A percentile compares a stretch with the other conserved stretches of the same genome.
Conservation (phyloP, 495 filamentous ascomycete genomes). For the Penicillium paxilli region DNA sequence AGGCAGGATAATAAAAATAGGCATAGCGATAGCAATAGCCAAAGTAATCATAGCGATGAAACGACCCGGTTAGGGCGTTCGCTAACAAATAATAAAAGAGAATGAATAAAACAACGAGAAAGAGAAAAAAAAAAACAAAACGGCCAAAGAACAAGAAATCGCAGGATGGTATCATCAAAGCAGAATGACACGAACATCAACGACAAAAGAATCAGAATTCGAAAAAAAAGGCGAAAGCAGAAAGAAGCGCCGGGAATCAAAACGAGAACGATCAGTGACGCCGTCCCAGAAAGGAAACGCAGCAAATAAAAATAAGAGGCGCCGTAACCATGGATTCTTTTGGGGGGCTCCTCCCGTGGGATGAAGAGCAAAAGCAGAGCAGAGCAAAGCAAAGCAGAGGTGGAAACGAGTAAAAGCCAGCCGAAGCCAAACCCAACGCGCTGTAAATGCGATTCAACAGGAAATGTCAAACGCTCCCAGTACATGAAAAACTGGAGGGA, state of each 20-base stretch:
- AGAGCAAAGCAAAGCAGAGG: slow-evolving; percentile 12
- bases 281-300: slow-evolving; percentile 29
- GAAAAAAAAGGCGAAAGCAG: slow-evolving; percentile 17
- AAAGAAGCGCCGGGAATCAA: slow-evolving; percentile 14
- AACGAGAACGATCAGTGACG: slow-evolving; percentile 18
- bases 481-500: background rate
- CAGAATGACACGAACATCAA: slow-evolving; percentile 35
- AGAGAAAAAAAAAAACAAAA: no score
- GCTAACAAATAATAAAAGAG: no score
- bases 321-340: slow-evolving; percentile 31
- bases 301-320: slow-evolving; percentile 21
- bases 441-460: slow-evolving; percentile 32
- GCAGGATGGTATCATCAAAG: slow-evolving; percentile 49
- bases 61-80: background rate
- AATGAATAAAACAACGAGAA: background rate
- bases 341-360: slow-evolving; percentile 13
- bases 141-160: slow-evolving; percentile 12
- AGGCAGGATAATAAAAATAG: background rate
- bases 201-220: slow-evolving; percentile 9
- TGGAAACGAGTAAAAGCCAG: slow-evolving; percentile 25
- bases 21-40: no score
- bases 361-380: slow-evolving; percentile 12
- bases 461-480: slow-evolving; percentile 22
- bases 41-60: background rate
- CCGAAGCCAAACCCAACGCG: slow-evolving; percentile 28